These are phyloP conservation scores for Cytidiella melzeri DNA, from an alignment of 768 basidiomycete genomes.

Conservation along the genomic window DNA sequence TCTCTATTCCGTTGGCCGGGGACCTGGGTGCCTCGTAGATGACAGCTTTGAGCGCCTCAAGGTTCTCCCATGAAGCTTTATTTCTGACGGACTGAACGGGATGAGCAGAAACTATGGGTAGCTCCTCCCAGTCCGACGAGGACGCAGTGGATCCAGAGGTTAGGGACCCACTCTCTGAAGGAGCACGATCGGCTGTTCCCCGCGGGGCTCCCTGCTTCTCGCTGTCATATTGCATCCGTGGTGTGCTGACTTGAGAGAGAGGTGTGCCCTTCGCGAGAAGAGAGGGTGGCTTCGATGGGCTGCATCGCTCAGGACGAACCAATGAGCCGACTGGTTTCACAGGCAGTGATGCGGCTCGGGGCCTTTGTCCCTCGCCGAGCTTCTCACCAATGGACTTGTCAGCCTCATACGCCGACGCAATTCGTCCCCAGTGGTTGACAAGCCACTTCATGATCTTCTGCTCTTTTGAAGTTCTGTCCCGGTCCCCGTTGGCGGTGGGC, in stretches of 20 bases:
- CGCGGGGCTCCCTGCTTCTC: too few relatives aligned
- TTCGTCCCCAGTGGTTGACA: conserved; percentile 9
- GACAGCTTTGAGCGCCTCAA: not conserved
- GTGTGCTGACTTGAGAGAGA: not conserved
- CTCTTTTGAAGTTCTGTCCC: not conserved
- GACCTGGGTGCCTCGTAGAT: not conserved
- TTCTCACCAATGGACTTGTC: not conserved
- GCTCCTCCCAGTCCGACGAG: conserved; percentile 1
- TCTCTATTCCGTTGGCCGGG: too few relatives aligned
- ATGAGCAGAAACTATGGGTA: not conserved
- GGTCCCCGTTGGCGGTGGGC: not conserved
- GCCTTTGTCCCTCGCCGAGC: not conserved
- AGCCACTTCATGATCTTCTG: conserved; percentile 8
- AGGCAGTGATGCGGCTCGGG: not conserved
- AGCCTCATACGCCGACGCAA: conserved; percentile 6
- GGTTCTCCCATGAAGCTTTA: not conserved
- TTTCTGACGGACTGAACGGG: too few relatives aligned
- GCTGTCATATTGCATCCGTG: too few relatives aligned
- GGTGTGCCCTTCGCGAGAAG: not conserved
- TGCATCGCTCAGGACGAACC: not conserved
- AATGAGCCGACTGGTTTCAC: not conserved
- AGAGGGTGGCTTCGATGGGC: not conserved
- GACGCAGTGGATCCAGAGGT: conserved; percentile 2
- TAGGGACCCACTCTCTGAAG: not conserved
- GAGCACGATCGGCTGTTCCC: not conserved